Evolutionary conservation across 352 stramenopile species (phyloP).

Genomic region (Thraustochytrium sp.): DNA sequence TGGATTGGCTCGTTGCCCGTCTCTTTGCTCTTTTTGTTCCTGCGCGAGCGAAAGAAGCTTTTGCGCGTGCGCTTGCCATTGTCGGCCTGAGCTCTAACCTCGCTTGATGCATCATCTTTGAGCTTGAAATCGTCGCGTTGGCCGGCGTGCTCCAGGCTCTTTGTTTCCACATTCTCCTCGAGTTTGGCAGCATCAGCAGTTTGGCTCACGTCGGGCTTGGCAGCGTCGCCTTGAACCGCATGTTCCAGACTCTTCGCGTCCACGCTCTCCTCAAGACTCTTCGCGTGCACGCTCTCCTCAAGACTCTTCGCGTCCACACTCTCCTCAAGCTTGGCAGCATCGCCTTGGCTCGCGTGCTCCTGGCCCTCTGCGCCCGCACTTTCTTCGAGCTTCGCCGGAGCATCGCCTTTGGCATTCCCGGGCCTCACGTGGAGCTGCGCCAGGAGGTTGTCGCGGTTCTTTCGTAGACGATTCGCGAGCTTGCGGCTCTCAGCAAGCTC

Average conservation of each 20-base stretch:
- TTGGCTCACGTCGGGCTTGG: background rate
- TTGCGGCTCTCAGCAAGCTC: constrained; percentile 18
- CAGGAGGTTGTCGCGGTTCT: background rate
- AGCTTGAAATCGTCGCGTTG: no score
- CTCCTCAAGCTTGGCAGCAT: background rate
- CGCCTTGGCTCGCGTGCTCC: background rate
- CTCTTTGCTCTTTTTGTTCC: no score
- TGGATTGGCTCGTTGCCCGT: no score
- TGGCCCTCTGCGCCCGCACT: background rate
- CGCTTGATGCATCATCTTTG: no score
- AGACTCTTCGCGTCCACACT: background rate
- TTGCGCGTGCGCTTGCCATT: no score
- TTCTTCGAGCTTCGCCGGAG: no score
- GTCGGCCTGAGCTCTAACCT: no score
- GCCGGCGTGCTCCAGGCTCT: no score
- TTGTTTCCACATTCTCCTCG: no score
- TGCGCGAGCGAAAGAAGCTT: no score
- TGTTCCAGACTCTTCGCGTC: no score
- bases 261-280: background rate
- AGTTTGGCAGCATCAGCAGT: background rate
- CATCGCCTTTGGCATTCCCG: background rate
- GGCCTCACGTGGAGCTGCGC: background rate
- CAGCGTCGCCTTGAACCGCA: no score
- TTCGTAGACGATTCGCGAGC: constrained; percentile 26
- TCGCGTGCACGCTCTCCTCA: background rate